Percentiles rank a stretch among this genome's conserved stretches.
Conservation (phyloP, 2,329 filamentous ascomycete genomes). For the Tolypocladium paradoxum region DNA sequence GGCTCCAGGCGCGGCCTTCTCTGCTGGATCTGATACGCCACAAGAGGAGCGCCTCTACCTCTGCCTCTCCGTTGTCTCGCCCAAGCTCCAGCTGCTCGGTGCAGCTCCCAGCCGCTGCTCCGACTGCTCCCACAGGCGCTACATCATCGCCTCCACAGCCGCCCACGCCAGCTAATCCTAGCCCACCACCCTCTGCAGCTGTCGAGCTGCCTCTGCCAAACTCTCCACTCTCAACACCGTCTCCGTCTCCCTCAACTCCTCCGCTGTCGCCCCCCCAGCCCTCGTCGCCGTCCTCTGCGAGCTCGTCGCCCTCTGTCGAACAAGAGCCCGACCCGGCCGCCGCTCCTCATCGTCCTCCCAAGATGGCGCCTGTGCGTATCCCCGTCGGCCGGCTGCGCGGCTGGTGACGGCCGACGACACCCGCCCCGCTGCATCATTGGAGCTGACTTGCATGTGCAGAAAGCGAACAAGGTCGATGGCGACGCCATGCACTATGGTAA, state of each 20-base stretch:
- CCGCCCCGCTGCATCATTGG: constrained; percentile 7
- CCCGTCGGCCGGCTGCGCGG: constrained; percentile 6
- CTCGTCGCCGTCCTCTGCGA: constrained; percentile 17
- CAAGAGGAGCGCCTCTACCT: constrained; percentile 16
- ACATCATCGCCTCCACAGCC: constrained; percentile 23
- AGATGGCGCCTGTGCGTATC: constrained; percentile 46
- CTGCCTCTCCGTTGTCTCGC: background rate
- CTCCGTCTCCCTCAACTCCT: constrained; percentile 20
- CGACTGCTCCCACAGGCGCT: constrained; percentile 13
- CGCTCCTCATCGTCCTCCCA: constrained; percentile 23
- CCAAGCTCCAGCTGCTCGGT: constrained; percentile 3
- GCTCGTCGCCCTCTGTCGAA: constrained; percentile 11
- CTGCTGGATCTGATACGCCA: constrained; percentile 39
- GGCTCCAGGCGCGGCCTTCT: constrained; percentile 40
- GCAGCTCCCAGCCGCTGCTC: background rate
- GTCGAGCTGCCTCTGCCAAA: constrained; percentile 28
- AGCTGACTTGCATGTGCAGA: constrained; percentile 16
- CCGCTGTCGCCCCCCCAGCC: constrained; percentile 19
- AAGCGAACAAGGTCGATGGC: constrained; percentile 23
- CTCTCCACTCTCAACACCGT: constrained; percentile 28
- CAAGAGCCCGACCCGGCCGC: constrained; percentile 15
- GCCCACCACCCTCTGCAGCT: constrained; percentile 12
- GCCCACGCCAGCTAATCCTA: constrained; percentile 1
- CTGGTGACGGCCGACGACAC: constrained; percentile 7
- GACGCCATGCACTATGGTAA: constrained; percentile 30